Evolutionary conservation across 2,329 filamentous ascomycete species (phyloP).

Genomic region (Pseudocercospora musae): DNA sequence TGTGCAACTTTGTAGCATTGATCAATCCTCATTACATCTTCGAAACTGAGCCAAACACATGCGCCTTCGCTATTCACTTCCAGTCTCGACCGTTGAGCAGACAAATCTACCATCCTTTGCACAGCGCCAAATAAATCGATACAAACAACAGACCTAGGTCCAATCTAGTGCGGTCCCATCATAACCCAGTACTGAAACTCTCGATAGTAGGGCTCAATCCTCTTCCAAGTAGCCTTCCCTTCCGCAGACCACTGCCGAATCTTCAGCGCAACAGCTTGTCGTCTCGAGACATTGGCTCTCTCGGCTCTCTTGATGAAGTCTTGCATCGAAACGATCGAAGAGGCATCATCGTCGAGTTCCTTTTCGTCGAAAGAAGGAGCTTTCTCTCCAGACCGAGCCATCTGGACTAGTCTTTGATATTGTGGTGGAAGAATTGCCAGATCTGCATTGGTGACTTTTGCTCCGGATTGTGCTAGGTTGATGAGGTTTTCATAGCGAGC

Average conservation of each 20-base stretch:
- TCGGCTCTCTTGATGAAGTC: neutral
- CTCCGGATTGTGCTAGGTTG: neutral
- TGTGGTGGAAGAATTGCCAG: neutral
- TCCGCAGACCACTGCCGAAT: constrained; percentile 10
- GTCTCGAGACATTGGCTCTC: neutral
- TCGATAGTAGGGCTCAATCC: constrained; percentile 10
- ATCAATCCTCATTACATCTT: neutral
- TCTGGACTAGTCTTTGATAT: neutral
- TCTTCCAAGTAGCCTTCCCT: constrained; percentile 8
- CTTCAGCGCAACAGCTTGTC: constrained; percentile 9
- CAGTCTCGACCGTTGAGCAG: neutral
- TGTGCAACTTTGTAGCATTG: neutral
- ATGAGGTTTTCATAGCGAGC: neutral
- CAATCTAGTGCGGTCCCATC: constrained; percentile 14
- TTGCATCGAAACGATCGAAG: neutral
- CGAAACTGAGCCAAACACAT: neutral
- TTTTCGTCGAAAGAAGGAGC: neutral
- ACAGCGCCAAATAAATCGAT: neutral
- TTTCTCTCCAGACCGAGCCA: neutral
- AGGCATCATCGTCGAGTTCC: neutral
- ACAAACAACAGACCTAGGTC: neutral
- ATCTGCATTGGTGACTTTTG: neutral
- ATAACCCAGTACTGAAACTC: constrained; percentile 15
- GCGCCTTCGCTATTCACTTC: neutral
- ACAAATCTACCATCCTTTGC: neutral